These are phyloP conservation scores for Penicillium taxi DNA, from an alignment of 495 filamentous ascomycete species.

Conservation along the genomic window DNA sequence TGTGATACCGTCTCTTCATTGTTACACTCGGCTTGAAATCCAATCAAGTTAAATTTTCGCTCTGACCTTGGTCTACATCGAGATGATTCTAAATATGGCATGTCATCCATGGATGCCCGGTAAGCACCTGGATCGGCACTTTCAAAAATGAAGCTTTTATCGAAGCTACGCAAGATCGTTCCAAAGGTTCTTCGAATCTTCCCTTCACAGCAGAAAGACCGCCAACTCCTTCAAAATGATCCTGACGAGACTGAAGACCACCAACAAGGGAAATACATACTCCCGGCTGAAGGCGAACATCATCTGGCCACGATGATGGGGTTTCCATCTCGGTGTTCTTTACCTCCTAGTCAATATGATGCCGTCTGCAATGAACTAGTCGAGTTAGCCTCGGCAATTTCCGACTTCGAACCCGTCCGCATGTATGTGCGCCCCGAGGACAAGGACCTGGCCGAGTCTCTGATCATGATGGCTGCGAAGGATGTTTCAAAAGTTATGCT, in stretches of 20 bases:
- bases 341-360: slow-evolving; percentile 11
- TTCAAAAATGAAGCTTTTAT: slow-evolving; percentile 1
- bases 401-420: slow-evolving; percentile 20
- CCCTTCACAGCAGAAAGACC: too few relatives aligned
- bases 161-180: neutral
- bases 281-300: slow-evolving; percentile 15
- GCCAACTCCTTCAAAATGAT: too few relatives aligned
- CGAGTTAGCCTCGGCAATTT: slow-evolving; percentile 12
- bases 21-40: too few relatives aligned
- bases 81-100: too few relatives aligned
- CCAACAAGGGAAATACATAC: slow-evolving; percentile 8
- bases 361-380: slow-evolving; percentile 14
- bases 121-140: too few relatives aligned
- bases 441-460: slow-evolving; percentile 7
- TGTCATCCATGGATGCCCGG: too few relatives aligned
- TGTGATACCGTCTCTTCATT: too few relatives aligned
- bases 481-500: slow-evolving; percentile 9
- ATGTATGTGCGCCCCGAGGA: slow-evolving; percentile 20
- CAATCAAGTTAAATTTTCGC: too few relatives aligned
- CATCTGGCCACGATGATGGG: slow-evolving; percentile 20
- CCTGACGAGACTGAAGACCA: neutral
- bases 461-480: slow-evolving; percentile 6
- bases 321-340: slow-evolving; percentile 16
- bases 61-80: too few relatives aligned
- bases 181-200: too few relatives aligned